Evolutionary conservation across 495 filamentous ascomycete species (phyloP), one percentile per base, ranked within the genome.

Genomic region (Pseudomonodictys pantanalensis): DNA sequence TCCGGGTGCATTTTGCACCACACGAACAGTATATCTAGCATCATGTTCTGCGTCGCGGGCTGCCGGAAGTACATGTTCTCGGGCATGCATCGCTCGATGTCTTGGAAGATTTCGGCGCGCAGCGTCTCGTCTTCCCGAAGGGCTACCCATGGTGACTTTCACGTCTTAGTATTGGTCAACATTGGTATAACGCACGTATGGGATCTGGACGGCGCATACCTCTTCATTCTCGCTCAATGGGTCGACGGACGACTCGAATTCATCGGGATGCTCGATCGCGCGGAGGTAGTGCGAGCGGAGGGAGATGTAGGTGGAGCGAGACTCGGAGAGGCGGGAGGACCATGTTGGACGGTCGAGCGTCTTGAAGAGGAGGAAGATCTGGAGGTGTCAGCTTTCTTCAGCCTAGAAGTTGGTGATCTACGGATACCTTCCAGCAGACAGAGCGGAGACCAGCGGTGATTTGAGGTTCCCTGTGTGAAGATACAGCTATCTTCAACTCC

Each of bases 1-100:
- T 88, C 86, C 11, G 86, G 88, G 64, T 96, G 92, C 42, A 96
- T 84, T 72, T 96, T 97, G 69, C 91, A 92, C 73, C 90, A 97
- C 60, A 98, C 81, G 67, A 98, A 97, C 35, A 97, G 75, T 35
- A 97, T 83, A 69, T 97, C 90, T 20, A 91, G 79, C 56, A 99
- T 84, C 71, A 89, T 89, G 6, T 77, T 79, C 68, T 97, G 95
- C 5, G 91, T 87, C 4, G 77, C 71, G 11, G 87, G 81, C 48
- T 90, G 82, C 25, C 90, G 91, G 57, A 97, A 99, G 70, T 92
- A 95, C 17, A 81, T 76, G 62, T 96, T 89, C 49, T 99, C 95
- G 17, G 95, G 93, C 77, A 99, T 84, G 69, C 89, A 91, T 58
- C 93, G 79, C 55, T 92, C 88, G 33, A 99, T 89, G 76, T 99